phyloP scores from a whole-genome alignment of 2,329 filamentous ascomycete genomes.

The Nothophoma quercina region DNA sequence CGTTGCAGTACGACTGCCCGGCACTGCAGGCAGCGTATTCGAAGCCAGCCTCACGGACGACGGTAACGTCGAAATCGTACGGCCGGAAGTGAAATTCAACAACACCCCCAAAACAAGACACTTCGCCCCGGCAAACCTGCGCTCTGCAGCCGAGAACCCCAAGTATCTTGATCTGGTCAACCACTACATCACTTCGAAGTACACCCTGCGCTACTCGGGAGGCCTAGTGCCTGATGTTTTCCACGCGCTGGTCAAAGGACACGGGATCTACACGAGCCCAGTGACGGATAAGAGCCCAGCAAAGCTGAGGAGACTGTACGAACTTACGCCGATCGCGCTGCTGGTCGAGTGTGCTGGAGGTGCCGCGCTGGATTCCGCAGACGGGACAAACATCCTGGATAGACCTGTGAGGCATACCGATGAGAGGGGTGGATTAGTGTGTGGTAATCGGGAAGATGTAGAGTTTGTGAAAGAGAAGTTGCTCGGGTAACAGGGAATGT shows the following conservation, averaged over 20 bases:
- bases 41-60: constrained; percentile 57
- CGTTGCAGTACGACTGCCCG: constrained; percentile 61
- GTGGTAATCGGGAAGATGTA: constrained; percentile 41
- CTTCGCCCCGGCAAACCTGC: constrained; percentile 69
- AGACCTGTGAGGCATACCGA: constrained; percentile 35
- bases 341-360: constrained; percentile 68
- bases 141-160: constrained; percentile 61
- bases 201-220: constrained; percentile 68
- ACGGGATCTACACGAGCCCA: constrained; percentile 68
- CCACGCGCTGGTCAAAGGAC: constrained; percentile 67
- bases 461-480: constrained; percentile 24
- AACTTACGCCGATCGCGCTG: constrained; percentile 67
- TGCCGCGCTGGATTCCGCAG: constrained; percentile 59
- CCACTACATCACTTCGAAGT: constrained; percentile 60
- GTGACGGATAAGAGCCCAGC: constrained; percentile 61
- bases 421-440: constrained; percentile 43
- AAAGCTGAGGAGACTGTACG: constrained; percentile 67
- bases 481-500: too few relatives aligned
- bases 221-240: constrained; percentile 69
- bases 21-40: constrained; percentile 54
- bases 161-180: constrained; percentile 60
- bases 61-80: constrained; percentile 54
- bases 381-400: constrained; percentile 33
- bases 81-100: constrained; percentile 51
- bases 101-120: constrained; percentile 60